Base-by-base conservation (phyloP, 192 early-diverging fungal species). In the Dispira simplex region DNA sequence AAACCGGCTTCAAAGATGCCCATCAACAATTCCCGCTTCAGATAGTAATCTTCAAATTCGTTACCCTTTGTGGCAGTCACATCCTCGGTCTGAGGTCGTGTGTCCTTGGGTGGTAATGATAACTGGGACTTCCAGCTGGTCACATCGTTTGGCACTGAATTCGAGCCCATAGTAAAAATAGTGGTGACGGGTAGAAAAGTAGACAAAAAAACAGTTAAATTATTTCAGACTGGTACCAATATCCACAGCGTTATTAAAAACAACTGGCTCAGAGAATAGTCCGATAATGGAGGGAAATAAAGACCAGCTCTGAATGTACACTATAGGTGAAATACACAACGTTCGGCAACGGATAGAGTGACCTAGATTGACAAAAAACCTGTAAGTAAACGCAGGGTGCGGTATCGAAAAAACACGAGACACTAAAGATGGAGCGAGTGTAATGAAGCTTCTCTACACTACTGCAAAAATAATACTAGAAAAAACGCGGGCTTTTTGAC, bases 1-100 rank as follows among this genome's bases (percentile, higher is more conserved):
- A 99, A 98, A 56, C 97, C 97, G 27, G 93, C 92, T 76, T 98
- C 95, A 70, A 95, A 97, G 69, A 99, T 93, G 27, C 94, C 96
- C 96, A 99, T 99, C 52, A 95, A 75, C 55, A 99, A 79, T 71
- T 95, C 91, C 48, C 93, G 85, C 74, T 94, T 96, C 51, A 99
- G 78, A 75, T 90, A 95, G 73, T 95, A 99, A 75, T 99, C 97
- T 73, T 98, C 93, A 73, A 99, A 99, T 68, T 96, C 93, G 74
- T 98, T 98, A 60, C 97, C 97, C 77, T 99, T 98, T 62, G 97
- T 99, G 21, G 83, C 85, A 23, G 90, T 92, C 51, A 98, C 95
- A 77, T 98, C 95, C 75, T 90, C 88, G 53, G 94, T 99, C 75
- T 99, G 87, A n/a, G 91, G 92, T 45, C 96, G 84, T 62, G 68